Evolutionary conservation across 225 moss, liverwort and hornwort species (phyloP), one percentile per base, ranked within the genome.

Genomic region (Lunularia cruciata): DNA sequence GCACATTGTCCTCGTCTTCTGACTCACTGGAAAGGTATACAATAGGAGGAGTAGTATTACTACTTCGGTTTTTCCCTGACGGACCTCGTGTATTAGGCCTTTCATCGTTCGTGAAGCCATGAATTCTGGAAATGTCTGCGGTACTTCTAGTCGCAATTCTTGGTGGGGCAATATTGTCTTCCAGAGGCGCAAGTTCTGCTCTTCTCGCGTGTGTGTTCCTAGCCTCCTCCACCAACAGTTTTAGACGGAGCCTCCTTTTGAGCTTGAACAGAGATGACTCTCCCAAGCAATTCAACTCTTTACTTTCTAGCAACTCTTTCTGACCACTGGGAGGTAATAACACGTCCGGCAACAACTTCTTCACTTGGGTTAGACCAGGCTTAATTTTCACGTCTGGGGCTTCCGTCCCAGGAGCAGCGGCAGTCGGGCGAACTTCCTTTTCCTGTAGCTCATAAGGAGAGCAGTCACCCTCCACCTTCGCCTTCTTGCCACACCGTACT

Each of bases 211-310:
- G 7, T 10, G 71, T 49, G n/a, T 70, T 74, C 34, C 65, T 74
- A 19, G 79, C 70, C 26, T 79, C 79, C 26, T 74, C 74, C 16
- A 65, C 74, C 34, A 79, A 42, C 30, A 79, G 43, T 40, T 66
- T 70, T 47, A 79, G 59, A 2, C 79, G 69, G 57, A 74, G 70
- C 48, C 54, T 79, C 60, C 70, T 60, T 53, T 79, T 79, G n/a
- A 79, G 52, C 42, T 74, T 79, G n/a, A 60, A 68, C 10, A 78
- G 63, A 0, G 78, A 48, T 20, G 73, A 69, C 34, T 73, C 72
- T 7, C 35, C 67, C 35, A 56, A 65, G 65, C 62, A 28, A 39
- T 40, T 72, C 62, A 63, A 42, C 28, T 72, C 77, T 5, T 28
- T 57, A 10, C 46, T 70, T 23, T 60, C 33, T 42, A 36, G 28